These are phyloP conservation scores for Geranomyces variabilis DNA, from an alignment of 192 early-diverging fungal genomes.

Conservation along the genomic window DNA sequence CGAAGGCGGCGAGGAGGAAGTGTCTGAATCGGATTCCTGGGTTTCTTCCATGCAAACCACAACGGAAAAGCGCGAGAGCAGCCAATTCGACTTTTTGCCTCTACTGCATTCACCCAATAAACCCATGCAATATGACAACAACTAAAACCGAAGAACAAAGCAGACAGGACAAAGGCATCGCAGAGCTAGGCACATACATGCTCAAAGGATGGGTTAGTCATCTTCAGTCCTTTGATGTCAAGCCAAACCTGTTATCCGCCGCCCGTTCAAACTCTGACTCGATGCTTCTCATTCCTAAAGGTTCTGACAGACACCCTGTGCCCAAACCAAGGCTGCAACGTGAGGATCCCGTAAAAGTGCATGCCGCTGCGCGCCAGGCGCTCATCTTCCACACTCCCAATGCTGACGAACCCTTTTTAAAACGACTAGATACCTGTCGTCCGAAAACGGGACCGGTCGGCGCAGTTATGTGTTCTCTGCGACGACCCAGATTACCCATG, in stretches of 20 bases:
- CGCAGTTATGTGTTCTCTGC: constrained; percentile 34
- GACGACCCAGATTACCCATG: constrained; percentile 30
- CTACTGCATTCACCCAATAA: too few species aligned
- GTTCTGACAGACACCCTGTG: constrained; percentile 30
- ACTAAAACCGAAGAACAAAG: not conserved
- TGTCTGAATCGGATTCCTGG: too few species aligned
- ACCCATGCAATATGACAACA: constrained; percentile 4
- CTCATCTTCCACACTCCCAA: too few species aligned
- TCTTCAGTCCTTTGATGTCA: not conserved
- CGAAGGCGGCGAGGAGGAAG: too few species aligned
- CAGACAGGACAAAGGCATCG: constrained; percentile 19
- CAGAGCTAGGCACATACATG: constrained; percentile 36
- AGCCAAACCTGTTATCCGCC: too few species aligned
- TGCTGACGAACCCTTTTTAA: not conserved
- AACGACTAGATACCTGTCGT: constrained; percentile 25
- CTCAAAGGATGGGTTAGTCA: constrained; percentile 37
- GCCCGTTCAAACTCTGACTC: too few species aligned
- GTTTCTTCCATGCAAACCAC: too few species aligned
- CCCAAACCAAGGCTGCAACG: constrained; percentile 28
- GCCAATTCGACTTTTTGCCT: too few species aligned
- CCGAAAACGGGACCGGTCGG: constrained; percentile 24
- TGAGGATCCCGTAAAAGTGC: constrained; percentile 5
- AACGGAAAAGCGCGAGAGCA: too few species aligned
- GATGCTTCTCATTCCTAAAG: too few species aligned
- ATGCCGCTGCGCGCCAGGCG: too few species aligned